Evolutionary conservation across 176 grass and related monocot genomes (phyloP), one percentile per base, ranked within the genome.

Genomic region (Triticum monococcum): DNA sequence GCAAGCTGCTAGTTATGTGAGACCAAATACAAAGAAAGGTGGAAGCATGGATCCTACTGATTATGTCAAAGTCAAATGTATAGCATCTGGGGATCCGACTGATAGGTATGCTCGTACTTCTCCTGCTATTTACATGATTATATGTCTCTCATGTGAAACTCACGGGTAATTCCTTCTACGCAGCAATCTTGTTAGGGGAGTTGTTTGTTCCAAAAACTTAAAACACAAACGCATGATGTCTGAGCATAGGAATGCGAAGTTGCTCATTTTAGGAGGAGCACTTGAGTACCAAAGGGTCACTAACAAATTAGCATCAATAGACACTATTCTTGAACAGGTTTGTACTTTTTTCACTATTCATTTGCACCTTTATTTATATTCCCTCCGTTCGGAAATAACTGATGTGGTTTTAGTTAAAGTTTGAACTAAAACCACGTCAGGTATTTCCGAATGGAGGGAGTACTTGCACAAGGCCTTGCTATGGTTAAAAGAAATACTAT

Each of bases 61-160:
- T 89, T 98, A 98, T 92, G 90, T 98, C 50, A 98, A 96, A 81
- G 90, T 98, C 62, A 98, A 98, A 87, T 98, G 97, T 82, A 85
- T 96, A 79, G 75, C 86, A 81, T 98, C 97, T 32, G 94, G 97
- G 28, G 78, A 89, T 81, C 90, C 94, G 85, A 87, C 32, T 18
- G 92, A 98, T 80, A 98, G 97, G 97, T 96, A 79, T 90, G 77
- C 38, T 20, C 59, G 78, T 77, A 72, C 13, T 45, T 89, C 26
- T 64, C 62, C n/a, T 81, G 35, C 37, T 66, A 70, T 80, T 83
- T 83, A 64, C 40, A 72, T 82, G 71, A 4, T 71, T 81, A 48
- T 64, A 64, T 40, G 64, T 57, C 13, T 40, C 23, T 35, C 25
- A 70, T 82, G 38, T 54, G 32, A 48, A 81, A 78, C 81, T 91